Evolutionary conservation across 1,139 yeast species (phyloP).

Genomic region (Kodamaea alishanica): DNA sequence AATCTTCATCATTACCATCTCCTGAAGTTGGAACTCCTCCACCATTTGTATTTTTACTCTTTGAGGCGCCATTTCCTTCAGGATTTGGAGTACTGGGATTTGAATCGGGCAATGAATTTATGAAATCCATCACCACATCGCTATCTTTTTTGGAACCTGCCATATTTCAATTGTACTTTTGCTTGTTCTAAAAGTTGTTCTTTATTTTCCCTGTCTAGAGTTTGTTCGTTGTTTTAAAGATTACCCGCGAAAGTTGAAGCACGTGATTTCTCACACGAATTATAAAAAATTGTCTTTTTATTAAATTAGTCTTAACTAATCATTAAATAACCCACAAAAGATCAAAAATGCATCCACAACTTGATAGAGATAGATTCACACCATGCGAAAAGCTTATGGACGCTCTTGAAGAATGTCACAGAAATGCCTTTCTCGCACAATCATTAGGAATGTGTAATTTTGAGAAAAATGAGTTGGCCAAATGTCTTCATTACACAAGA

Average conservation of each 20-base stretch:
- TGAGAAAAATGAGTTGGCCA: constrained; percentile 71
- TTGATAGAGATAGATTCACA: constrained; percentile 43
- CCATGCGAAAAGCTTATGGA: constrained; percentile 78
- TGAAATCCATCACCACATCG: constrained; percentile 85
- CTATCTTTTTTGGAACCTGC: constrained; percentile 21
- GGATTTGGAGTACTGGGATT: constrained; percentile 38
- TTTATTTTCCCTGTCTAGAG: too few relatives aligned
- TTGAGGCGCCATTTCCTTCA: constrained; percentile 16
- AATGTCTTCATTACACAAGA: constrained; percentile 80
- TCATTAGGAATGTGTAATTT: constrained; percentile 86
- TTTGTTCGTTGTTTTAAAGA: neutral
- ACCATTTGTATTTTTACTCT: constrained; percentile 3
- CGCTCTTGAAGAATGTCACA: constrained; percentile 88
- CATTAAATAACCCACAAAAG: neutral
- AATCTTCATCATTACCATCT: constrained; percentile 60
- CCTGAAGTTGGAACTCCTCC: constrained; percentile 11
- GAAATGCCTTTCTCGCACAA: constrained; percentile 62
- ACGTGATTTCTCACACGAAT: neutral
- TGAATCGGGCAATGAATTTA: constrained; percentile 81
- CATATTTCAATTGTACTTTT: neutral
- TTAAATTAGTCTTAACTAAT: too few relatives aligned
- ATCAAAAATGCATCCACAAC: constrained; percentile 44
- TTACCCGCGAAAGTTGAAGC: neutral
- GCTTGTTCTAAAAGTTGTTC: too few relatives aligned
- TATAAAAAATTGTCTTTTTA: too few relatives aligned